Percentiles rank a stretch among this genome's conserved stretches.
These are phyloP conservation scores for Plasmodium knowlesi DNA, from an alignment of 169 alveolate species.

Conservation along the genomic window DNA sequence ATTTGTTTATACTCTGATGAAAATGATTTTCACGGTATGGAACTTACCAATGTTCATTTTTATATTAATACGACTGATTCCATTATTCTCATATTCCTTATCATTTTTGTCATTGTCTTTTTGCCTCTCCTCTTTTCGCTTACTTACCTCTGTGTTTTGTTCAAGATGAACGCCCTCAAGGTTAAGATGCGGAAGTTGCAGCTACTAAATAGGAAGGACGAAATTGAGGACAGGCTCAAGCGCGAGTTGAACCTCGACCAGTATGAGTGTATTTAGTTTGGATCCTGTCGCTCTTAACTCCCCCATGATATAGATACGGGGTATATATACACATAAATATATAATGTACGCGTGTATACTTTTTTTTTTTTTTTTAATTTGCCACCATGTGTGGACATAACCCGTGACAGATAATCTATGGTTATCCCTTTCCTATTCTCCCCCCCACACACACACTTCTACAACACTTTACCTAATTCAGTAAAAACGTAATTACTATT, in stretches of 20 bases:
- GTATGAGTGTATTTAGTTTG: slow-evolving; percentile 32
- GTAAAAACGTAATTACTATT: neutral
- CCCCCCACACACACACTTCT: too few relatives aligned
- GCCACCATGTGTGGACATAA: neutral
- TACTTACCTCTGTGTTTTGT: slow-evolving; percentile 40
- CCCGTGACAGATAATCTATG: neutral
- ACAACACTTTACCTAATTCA: neutral
- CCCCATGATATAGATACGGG: neutral
- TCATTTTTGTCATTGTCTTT: slow-evolving; percentile 58
- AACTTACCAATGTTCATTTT: slow-evolving; percentile 41
- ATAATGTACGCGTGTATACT: neutral
- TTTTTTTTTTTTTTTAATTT: neutral
- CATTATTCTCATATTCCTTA: slow-evolving; percentile 41
- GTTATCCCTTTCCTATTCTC: neutral
- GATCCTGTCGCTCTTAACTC: neutral
- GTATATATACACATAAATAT: neutral
- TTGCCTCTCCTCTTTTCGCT: slow-evolving; percentile 48
- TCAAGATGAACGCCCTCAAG: slow-evolving; percentile 46
- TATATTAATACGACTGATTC: slow-evolving; percentile 67
- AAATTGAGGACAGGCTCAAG: slow-evolving; percentile 64
- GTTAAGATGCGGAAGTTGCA: slow-evolving; percentile 54
- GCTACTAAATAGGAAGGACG: slow-evolving; percentile 63
- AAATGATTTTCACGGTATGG: slow-evolving; percentile 73
- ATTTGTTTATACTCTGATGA: slow-evolving; percentile 73
- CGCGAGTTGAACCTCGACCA: slow-evolving; percentile 40